Conservation (phyloP, 495 filamentous ascomycete genomes). For the Choiromyces venosus region DNA sequence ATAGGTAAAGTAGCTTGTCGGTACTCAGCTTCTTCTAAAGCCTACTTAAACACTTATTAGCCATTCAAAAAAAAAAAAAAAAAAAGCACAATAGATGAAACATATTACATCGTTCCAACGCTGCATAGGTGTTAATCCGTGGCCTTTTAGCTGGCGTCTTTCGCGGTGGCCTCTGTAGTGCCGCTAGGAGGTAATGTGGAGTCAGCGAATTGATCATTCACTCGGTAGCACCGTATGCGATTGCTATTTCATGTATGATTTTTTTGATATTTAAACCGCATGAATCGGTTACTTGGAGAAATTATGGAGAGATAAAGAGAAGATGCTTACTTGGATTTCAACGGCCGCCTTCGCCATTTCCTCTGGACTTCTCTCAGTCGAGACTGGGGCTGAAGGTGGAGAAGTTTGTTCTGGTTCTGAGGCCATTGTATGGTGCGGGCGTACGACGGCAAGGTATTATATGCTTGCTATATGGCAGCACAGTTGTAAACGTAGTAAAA, state of each 20-base stretch:
- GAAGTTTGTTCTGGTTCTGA: background rate
- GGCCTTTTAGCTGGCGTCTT: constrained; percentile 35
- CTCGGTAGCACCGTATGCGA: background rate
- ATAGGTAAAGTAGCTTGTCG: constrained; percentile 51
- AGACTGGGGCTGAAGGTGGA: background rate
- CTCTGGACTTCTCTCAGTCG: constrained; percentile 13
- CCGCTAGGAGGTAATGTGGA: constrained; percentile 21
- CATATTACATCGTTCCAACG: constrained; percentile 34
- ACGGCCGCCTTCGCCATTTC: constrained; percentile 27
- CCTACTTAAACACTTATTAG: constrained; percentile 43
- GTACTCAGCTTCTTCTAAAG: constrained; percentile 61
- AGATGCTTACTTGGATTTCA: constrained; percentile 29
- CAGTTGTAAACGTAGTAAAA: background rate
- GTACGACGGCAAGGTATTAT: background rate
- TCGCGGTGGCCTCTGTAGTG: constrained; percentile 39
- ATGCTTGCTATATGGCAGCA: background rate
- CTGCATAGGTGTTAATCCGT: constrained; percentile 31
- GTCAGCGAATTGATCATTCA: no score
- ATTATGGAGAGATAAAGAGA: background rate
- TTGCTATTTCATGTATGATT: background rate
- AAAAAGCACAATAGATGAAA: background rate
- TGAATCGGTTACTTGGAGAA: background rate
- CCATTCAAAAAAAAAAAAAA: background rate
- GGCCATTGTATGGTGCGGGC: background rate
- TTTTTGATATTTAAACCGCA: background rate